Percentiles rank a stretch among this genome's conserved stretches.
Conservation (phyloP, 805 yeast genomes). For the Grigorovia transvaalensis region DNA sequence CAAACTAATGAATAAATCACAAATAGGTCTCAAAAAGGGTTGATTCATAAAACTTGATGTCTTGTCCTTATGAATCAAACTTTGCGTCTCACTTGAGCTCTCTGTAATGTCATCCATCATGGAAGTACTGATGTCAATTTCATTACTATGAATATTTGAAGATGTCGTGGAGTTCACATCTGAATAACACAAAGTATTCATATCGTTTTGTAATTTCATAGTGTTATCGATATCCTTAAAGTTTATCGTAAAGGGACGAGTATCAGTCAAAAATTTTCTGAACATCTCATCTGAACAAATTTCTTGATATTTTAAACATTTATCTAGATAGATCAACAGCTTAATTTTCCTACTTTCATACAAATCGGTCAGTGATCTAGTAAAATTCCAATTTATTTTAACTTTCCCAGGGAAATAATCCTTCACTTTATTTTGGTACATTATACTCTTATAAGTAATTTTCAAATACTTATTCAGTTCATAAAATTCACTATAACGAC, state of each 20-base stretch:
- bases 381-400: constrained; percentile 61
- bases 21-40: constrained; percentile 69
- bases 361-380: constrained; percentile 39
- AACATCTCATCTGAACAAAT: constrained; percentile 68
- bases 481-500: constrained; percentile 79
- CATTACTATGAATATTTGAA: neutral
- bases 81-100: neutral
- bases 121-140: neutral
- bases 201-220: neutral
- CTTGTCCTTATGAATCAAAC: neutral
- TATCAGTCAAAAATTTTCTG: constrained; percentile 57
- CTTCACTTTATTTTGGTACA: constrained; percentile 27
- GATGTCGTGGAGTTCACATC: neutral
- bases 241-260: neutral
- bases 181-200: neutral
- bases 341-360: constrained; percentile 53
- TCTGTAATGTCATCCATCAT: neutral
- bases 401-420: constrained; percentile 37
- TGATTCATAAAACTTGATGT: constrained; percentile 9
- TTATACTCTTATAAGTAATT: constrained; percentile 36
- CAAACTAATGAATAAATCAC: constrained; percentile 60
- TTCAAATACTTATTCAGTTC: constrained; percentile 57
- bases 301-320: constrained; percentile 47
- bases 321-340: constrained; percentile 52
- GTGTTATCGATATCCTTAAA: neutral